Evolutionary conservation across 306 rosid species (phyloP).

Genomic region (Vigna radiata): DNA sequence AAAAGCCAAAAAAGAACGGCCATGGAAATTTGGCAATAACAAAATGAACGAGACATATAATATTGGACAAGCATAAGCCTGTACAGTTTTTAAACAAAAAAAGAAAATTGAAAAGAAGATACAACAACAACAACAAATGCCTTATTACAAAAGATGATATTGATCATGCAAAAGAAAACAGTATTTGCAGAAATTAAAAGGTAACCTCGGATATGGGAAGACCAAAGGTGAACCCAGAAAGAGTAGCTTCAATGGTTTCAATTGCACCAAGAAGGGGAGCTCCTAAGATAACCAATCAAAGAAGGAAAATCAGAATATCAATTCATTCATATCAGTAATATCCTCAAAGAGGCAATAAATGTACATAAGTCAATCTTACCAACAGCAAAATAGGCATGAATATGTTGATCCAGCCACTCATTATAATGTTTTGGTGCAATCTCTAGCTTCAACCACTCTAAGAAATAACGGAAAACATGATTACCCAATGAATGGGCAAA

Average conservation of each 20-base stretch:
- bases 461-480: constrained; percentile 88
- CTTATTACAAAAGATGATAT: background rate
- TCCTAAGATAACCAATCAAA: constrained; percentile 60
- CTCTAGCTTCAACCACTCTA: constrained; percentile 98
- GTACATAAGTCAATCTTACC: constrained; percentile 61
- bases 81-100: constrained; percentile 18
- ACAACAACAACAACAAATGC: background rate
- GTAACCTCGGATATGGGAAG: constrained; percentile 95
- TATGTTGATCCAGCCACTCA: constrained; percentile 88
- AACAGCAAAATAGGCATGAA: constrained; percentile 97
- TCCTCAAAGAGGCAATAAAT: constrained; percentile 35
- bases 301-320: constrained; percentile 40
- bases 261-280: constrained; percentile 94
- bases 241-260: constrained; percentile 86
- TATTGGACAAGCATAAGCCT: constrained; percentile 38
- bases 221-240: constrained; percentile 89
- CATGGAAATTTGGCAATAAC: background rate
- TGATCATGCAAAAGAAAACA: constrained; percentile 3
- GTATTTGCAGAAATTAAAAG: constrained; percentile 40
- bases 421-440: constrained; percentile 93
- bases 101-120: constrained; percentile 3
- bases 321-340: constrained; percentile 28
- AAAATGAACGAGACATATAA: constrained; percentile 26
- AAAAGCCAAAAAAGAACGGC: constrained; percentile 10
- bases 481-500: constrained; percentile 98